Evolutionary conservation across 352 stramenopile genomes (phyloP).

Genomic region (Globisporangium mamillatum): DNA sequence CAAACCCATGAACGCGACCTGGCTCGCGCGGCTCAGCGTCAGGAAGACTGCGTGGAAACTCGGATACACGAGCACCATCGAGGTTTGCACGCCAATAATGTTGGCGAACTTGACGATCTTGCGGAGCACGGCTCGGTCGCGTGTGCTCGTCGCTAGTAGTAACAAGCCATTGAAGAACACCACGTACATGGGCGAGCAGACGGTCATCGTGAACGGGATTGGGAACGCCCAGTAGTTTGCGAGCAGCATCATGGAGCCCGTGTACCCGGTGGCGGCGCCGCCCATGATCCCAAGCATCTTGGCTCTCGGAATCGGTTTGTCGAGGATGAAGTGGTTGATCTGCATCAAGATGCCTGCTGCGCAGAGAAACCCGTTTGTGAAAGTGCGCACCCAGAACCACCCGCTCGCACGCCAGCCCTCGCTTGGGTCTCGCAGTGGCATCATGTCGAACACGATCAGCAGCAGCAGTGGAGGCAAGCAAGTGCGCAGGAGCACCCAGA

Average conservation of each 20-base stretch:
- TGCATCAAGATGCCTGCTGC: too few species aligned
- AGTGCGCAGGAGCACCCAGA: background rate
- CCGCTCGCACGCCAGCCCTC: too few species aligned
- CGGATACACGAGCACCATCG: background rate
- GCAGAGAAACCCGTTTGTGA: too few species aligned
- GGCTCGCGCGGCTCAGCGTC: background rate
- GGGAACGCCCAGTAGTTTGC: too few species aligned
- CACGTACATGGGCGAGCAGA: background rate
- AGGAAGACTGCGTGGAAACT: background rate
- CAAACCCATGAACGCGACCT: background rate
- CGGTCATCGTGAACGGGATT: background rate
- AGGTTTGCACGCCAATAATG: background rate
- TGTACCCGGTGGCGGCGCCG: too few species aligned
- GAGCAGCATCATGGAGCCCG: too few species aligned
- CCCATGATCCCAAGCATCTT: too few species aligned
- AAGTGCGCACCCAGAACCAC: too few species aligned
- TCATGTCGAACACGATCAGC: too few species aligned
- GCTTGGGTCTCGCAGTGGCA: too few species aligned
- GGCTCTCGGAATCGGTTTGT: too few species aligned
- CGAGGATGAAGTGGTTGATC: too few species aligned
- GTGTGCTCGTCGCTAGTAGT: background rate
- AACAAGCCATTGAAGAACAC: background rate
- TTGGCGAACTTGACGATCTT: background rate
- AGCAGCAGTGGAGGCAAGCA: background rate
- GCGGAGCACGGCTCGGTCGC: background rate